Evolutionary conservation across 1,284 basidiomycete genomes (phyloP), one percentile per base, ranked within the genome.

Genomic region (Cutaneotrichosporon sp.): DNA sequence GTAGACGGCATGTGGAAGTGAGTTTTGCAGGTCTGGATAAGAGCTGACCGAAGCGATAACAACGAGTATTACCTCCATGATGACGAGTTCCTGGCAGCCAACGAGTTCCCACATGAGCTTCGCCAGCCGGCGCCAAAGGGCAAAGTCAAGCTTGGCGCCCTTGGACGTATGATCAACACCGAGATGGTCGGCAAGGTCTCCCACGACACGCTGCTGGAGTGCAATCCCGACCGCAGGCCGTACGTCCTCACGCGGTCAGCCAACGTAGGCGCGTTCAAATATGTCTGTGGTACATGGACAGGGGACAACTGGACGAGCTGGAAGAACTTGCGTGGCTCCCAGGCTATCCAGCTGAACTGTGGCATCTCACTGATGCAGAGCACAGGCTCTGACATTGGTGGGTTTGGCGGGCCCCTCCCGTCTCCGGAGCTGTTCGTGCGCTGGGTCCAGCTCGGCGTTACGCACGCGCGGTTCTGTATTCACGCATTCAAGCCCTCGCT

Each of bases 401-500:
- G 76, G 2, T 77, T 77, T 33, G 76, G 70, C 6, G 76, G 76
- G 0, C 75, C 73, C 0, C 62, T 77, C 8, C 76, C 75, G 3
- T 61, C 62, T 3, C 70, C 71, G 1, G 75, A 77, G 62, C 63
- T 77, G 19, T 75, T 77, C 49, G 67, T 71, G 4, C 63, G 76
- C 49, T 77, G 76, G 76, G 72, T 76, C 1, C 76, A 77, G 57
- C 65, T 73, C 4, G 74, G 74, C 33, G 69, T 75, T 22, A 68
- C 69, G 14, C 71, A 75, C 56, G 61, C 65, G 14, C 60, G 72
- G 25, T 73, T 75, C 63, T 75, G 71, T 56, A 74, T 76, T 54
- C 76, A 76, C 62, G 70, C 67, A 19, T 77, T 73, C 70, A 77
- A 77, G 66, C 75, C 75, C 6, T 67, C 69, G 52, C 64, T 69